phyloP scores from a whole-genome alignment of 768 basidiomycete species.

The Pleurotus platypus region DNA sequence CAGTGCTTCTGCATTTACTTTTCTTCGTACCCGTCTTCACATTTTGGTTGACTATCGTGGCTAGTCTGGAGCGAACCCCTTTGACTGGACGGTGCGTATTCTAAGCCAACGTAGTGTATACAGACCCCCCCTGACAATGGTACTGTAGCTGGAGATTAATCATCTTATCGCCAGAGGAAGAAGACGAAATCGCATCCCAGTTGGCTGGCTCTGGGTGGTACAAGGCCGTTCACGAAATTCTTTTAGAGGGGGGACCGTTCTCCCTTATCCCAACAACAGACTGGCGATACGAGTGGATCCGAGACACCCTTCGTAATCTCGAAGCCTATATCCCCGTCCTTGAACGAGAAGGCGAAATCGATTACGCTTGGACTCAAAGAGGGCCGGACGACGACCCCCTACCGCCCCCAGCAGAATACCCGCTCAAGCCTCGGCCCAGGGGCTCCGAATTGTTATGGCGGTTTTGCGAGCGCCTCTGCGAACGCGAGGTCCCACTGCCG shows the following conservation, averaged over 20 bases:
- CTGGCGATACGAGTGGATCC: slow-evolving; percentile 91
- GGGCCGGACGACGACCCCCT: slow-evolving; percentile 51
- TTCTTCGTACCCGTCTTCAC: slow-evolving; percentile 57
- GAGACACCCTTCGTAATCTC: slow-evolving; percentile 69
- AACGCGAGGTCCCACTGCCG: slow-evolving; percentile 35
- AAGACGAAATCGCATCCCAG: slow-evolving; percentile 81
- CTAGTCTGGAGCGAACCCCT: slow-evolving; percentile 74
- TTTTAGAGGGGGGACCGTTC: slow-evolving; percentile 60
- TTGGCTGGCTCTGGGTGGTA: slow-evolving; percentile 88
- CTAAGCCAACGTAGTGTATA: background rate
- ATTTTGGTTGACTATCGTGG: slow-evolving; percentile 67
- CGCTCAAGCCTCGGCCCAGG: slow-evolving; percentile 80
- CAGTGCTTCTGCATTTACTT: slow-evolving; percentile 48
- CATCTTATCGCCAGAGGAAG: slow-evolving; percentile 87
- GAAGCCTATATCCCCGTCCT: slow-evolving; percentile 73
- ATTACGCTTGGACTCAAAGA: slow-evolving; percentile 52
- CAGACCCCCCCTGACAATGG: slow-evolving; percentile 3
- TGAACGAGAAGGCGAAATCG: slow-evolving; percentile 52
- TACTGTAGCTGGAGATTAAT: slow-evolving; percentile 49
- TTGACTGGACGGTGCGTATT: slow-evolving; percentile 75
- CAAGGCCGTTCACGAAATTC: slow-evolving; percentile 73
- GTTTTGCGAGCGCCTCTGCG: slow-evolving; percentile 46
- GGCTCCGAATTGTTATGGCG: slow-evolving; percentile 68
- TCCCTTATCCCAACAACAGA: slow-evolving; percentile 69
- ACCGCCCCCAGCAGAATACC: slow-evolving; percentile 80